These are phyloP conservation scores for Saccharum officinarum DNA, from an alignment of 176 grass and related monocot genomes.

Conservation along the genomic window DNA sequence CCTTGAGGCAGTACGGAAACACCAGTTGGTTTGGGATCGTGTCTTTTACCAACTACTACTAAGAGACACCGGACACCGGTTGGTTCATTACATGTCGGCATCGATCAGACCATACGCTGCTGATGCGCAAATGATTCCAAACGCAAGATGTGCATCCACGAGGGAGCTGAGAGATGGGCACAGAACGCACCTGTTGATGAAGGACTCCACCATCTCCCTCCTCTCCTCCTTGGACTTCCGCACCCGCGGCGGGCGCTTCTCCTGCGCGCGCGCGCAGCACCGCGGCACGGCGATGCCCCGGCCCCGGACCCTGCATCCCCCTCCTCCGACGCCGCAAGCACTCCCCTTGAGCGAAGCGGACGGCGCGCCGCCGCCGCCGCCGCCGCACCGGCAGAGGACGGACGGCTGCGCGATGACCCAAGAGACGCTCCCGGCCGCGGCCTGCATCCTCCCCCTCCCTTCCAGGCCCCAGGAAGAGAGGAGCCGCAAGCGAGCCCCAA, in stretches of 20 bases:
- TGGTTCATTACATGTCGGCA: too few species aligned
- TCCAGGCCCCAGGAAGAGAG: not conserved
- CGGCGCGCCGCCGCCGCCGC: not conserved
- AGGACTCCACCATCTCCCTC: slow-evolving; percentile 82
- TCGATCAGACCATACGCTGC: too few species aligned
- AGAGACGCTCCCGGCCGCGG: slow-evolving; percentile 40
- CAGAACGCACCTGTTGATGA: slow-evolving; percentile 73
- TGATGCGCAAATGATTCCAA: not conserved
- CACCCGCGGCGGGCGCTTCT: slow-evolving; percentile 71
- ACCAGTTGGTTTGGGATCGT: too few species aligned
- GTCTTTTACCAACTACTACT: not conserved
- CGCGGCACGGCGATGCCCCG: slow-evolving; percentile 22
- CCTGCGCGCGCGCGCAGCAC: slow-evolving; percentile 53
- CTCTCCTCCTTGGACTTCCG: slow-evolving; percentile 95
- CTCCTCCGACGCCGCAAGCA: not conserved
- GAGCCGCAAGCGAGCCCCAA: not conserved
- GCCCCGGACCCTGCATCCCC: not conserved
- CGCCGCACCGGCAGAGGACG: slow-evolving; percentile 46
- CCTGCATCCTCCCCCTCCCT: slow-evolving; percentile 43
- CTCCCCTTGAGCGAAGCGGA: not conserved
- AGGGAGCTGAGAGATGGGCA: not conserved
- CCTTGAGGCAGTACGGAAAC: not conserved
- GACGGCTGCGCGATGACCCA: slow-evolving; percentile 54
- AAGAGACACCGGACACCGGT: not conserved
- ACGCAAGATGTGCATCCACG: not conserved